Percentiles rank a stretch among this genome's conserved stretches.
Conservation (phyloP, 768 basidiomycete genomes). For the Tylopilus felleus region DNA sequence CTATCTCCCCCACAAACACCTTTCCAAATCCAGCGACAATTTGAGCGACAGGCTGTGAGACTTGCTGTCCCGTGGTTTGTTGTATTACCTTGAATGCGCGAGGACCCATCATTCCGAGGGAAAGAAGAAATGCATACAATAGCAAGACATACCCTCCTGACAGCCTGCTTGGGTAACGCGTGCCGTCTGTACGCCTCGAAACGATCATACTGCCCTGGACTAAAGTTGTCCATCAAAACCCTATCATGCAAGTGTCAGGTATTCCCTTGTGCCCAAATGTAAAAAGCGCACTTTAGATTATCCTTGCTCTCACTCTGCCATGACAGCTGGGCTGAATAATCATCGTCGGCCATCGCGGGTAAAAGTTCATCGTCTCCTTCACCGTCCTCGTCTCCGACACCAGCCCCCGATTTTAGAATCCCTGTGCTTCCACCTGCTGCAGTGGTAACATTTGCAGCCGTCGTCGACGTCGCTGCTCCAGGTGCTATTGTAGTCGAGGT, state of each 20-base stretch:
- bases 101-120: not conserved
- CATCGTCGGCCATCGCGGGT: conserved; percentile 86
- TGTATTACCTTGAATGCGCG: conserved; percentile 63
- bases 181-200: conserved; percentile 87
- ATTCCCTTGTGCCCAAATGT: not conserved
- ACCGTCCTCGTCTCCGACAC: conserved; percentile 44
- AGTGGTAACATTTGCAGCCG: not conserved
- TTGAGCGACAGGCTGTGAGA: conserved; percentile 83
- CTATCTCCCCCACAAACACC: conserved; percentile 90
- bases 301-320: conserved; percentile 89
- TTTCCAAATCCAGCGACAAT: conserved; percentile 88
- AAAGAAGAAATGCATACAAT: not conserved
- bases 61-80: conserved; percentile 74
- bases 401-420: conserved; percentile 10
- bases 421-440: not conserved
- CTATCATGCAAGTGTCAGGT: conserved; percentile 35
- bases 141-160: conserved; percentile 58
- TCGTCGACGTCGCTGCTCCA: not conserved
- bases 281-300: conserved; percentile 64
- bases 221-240: conserved; percentile 87
- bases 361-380: conserved; percentile 77
- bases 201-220: conserved; percentile 78
- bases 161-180: conserved; percentile 77
- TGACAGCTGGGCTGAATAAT: conserved; percentile 78
- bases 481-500: not conserved